These are phyloP conservation scores for Talaromyces sp. DNA, from an alignment of 2,329 filamentous ascomycete genomes.

Conservation along the genomic window DNA sequence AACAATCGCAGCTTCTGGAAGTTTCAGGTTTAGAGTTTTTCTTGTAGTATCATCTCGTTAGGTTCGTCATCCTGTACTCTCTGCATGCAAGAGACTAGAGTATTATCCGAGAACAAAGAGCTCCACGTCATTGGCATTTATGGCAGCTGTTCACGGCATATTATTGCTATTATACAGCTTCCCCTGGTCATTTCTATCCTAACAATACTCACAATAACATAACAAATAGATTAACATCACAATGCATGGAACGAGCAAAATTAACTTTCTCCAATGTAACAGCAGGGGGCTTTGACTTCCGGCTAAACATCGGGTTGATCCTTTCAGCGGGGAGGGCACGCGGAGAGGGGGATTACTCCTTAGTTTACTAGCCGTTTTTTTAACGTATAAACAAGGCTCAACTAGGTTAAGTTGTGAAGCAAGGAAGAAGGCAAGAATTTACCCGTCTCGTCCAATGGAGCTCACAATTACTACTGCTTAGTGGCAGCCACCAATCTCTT, in stretches of 20 bases:
- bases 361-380: not conserved
- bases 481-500: not conserved
- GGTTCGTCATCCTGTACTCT: not conserved
- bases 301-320: not conserved
- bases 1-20: not conserved
- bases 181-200: not conserved
- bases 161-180: not conserved
- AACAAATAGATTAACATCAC: not conserved
- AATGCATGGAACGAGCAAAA: not conserved
- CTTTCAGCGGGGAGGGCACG: not conserved
- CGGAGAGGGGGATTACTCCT: not conserved
- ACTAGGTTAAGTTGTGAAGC: not conserved
- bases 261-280: not conserved
- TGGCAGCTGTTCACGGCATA: not conserved
- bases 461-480: not conserved
- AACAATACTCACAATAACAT: not conserved
- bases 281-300: not conserved
- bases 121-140: not conserved
- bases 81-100: no score
- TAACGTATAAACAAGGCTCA: not conserved
- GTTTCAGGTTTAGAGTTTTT: not conserved
- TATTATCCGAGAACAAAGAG: not conserved
- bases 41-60: not conserved
- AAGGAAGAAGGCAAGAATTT: not conserved
- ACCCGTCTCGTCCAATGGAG: not conserved